phyloP scores from a whole-genome alignment of 441 rosid species.

The Populus hybrid region DNA sequence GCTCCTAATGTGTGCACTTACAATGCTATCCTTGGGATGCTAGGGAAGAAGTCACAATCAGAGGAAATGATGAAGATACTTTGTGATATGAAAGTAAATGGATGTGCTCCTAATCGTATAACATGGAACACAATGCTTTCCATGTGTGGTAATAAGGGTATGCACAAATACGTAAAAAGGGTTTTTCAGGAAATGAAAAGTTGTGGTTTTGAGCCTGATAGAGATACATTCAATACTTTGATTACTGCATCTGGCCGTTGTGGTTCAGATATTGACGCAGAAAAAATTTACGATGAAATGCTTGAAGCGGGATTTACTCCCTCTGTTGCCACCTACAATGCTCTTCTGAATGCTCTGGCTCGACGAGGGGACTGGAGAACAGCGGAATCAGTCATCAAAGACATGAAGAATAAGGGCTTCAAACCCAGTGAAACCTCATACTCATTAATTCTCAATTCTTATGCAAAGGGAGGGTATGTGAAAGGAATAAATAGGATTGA shows the following conservation, averaged over 20 bases:
- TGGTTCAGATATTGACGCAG: conserved; percentile 61
- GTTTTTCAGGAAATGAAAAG: conserved; percentile 76
- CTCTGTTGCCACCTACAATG: conserved; percentile 74
- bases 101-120: conserved; percentile 72
- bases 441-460: conserved; percentile 62
- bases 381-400: conserved; percentile 60
- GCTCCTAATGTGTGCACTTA: conserved; percentile 78
- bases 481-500: conserved; percentile 68
- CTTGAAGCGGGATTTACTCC: conserved; percentile 74
- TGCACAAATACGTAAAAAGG: conserved; percentile 57
- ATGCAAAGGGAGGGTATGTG: conserved; percentile 70
- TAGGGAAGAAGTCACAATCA: conserved; percentile 64
- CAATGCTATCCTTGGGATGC: conserved; percentile 74
- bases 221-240: conserved; percentile 84
- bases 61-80: conserved; percentile 74
- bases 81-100: conserved; percentile 67
- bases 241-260: conserved; percentile 78
- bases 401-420: conserved; percentile 78
- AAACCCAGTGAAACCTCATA: conserved; percentile 77
- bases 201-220: conserved; percentile 86
- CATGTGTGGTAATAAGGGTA: conserved; percentile 64
- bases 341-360: conserved; percentile 81
- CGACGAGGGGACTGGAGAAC: conserved; percentile 77
- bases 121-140: conserved; percentile 95
- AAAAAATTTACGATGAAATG: conserved; percentile 70